Evolutionary conservation across 179 eudicot species (phyloP).

Genomic region (Spinacia oleracea): DNA sequence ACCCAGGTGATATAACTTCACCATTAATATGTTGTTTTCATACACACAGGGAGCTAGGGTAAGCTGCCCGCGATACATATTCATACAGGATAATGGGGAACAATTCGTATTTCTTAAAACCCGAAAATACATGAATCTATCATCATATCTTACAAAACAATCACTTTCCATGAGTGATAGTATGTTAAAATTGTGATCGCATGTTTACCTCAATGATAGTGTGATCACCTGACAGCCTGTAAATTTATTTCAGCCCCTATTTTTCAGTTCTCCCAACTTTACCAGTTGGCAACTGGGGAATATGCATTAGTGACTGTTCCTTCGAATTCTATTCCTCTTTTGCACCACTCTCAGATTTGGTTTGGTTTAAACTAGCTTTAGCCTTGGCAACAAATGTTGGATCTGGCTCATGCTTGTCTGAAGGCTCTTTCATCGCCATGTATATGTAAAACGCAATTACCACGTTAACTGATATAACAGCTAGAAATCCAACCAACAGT

Average conservation of each 20-base stretch:
- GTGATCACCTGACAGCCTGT: not conserved
- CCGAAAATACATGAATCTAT: slow-evolving; percentile 11
- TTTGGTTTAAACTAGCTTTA: slow-evolving; percentile 65
- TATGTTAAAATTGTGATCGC: not conserved
- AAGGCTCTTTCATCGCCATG: slow-evolving; percentile 82
- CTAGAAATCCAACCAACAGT: slow-evolving; percentile 70
- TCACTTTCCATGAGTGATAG: no score
- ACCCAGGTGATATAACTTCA: not conserved
- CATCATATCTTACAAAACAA: not conserved
- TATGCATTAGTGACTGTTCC: not conserved
- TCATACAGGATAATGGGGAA: not conserved
- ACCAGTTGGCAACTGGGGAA: not conserved
- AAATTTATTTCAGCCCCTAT: not conserved
- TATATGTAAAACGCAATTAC: slow-evolving; percentile 67
- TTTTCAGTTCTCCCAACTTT: slow-evolving; percentile 7
- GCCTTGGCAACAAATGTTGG: slow-evolving; percentile 74
- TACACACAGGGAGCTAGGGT: not conserved
- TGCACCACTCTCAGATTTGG: slow-evolving; percentile 32
- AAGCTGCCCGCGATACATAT: not conserved
- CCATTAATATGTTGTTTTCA: not conserved
- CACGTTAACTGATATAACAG: slow-evolving; percentile 73
- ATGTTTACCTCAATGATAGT: slow-evolving; percentile 20
- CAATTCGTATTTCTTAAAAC: slow-evolving; percentile 1
- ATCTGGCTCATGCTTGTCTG: slow-evolving; percentile 77
- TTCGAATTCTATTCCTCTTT: slow-evolving; percentile 55